phyloP scores from a whole-genome alignment of 2,329 filamentous ascomycete genomes.

The Teratosphaeria gauchensis region DNA sequence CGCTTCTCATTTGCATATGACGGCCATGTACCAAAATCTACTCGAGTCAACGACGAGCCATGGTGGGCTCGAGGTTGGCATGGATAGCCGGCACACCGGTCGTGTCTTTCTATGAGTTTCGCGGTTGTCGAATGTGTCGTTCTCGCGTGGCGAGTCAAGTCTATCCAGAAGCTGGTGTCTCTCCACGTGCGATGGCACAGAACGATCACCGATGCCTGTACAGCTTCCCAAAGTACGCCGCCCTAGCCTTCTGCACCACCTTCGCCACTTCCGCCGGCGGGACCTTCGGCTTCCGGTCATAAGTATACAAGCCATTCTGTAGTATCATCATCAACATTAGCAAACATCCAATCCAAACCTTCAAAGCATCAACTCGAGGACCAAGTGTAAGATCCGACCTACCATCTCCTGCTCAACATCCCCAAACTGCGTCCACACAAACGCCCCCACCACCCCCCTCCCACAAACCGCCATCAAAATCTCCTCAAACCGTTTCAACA shows the following conservation, averaged over 20 bases:
- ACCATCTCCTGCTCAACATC: conserved; percentile 52
- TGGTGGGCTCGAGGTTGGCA: too few species aligned
- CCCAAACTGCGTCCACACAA: conserved; percentile 57
- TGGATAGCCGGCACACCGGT: too few species aligned
- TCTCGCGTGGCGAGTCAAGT: too few species aligned
- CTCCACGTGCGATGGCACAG: too few species aligned
- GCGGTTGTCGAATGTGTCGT: too few species aligned
- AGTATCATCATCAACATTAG: background rate
- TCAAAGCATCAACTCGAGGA: background rate
- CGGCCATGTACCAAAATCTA: too few species aligned
- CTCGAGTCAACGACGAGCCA: too few species aligned
- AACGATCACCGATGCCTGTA: background rate
- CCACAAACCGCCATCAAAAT: conserved; percentile 50
- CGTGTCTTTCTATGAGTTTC: too few species aligned
- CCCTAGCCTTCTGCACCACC: conserved; percentile 46
- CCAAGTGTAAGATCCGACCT: background rate
- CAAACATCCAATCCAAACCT: background rate
- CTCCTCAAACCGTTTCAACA: conserved; percentile 49
- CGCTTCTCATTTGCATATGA: too few species aligned
- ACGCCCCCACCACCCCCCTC: conserved; percentile 48
- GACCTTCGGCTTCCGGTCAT: conserved; percentile 52
- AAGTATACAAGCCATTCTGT: conserved; percentile 54
- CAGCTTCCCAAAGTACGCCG: conserved; percentile 30
- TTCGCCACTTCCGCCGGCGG: conserved; percentile 47
- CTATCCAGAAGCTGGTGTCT: too few species aligned